These are phyloP conservation scores for Gracilaria domingensis DNA, from an alignment of 23 red algal species.

Conservation along the genomic window DNA sequence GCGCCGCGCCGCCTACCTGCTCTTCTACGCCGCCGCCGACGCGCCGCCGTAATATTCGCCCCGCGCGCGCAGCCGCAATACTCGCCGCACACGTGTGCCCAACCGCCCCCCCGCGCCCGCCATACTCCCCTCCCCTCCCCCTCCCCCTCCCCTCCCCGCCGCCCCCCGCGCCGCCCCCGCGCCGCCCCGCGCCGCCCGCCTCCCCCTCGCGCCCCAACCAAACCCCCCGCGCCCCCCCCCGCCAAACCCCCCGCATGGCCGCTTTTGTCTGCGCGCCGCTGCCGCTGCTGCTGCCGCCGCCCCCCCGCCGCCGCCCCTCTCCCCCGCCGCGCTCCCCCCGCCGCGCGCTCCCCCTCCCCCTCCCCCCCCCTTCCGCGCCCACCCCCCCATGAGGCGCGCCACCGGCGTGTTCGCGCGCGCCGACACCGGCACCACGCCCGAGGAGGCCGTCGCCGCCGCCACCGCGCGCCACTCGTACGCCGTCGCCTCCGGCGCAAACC, in stretches of 20 bases:
- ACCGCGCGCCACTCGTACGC: slow-evolving; percentile 44
- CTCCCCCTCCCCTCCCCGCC: not conserved
- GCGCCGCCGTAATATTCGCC: not conserved
- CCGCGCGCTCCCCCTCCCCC: not conserved
- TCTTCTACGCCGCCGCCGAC: slow-evolving; percentile 74
- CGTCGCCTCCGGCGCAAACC: slow-evolving; percentile 48
- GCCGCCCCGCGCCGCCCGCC: slow-evolving; percentile 45
- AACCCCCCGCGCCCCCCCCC: too few relatives aligned
- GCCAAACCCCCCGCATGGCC: too few relatives aligned
- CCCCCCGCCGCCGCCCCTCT: not conserved
- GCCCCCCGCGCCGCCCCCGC: slow-evolving; percentile 18
- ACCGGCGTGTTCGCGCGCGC: slow-evolving; percentile 16
- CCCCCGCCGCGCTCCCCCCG: not conserved
- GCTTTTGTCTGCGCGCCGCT: too few relatives aligned
- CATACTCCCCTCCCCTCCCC: not conserved
- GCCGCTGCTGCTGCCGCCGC: not conserved
- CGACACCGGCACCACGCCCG: slow-evolving; percentile 41
- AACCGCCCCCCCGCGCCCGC: not conserved
- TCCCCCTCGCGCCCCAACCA: too few relatives aligned
- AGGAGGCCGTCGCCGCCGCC: slow-evolving; percentile 61
- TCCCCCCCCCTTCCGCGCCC: not conserved
- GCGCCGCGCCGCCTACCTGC: slow-evolving; percentile 75
- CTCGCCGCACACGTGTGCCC: not conserved
- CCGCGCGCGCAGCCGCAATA: not conserved
- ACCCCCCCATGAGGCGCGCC: not conserved